phyloP scores from a whole-genome alignment of 331 rosid genomes.

The Acacia concinna region DNA sequence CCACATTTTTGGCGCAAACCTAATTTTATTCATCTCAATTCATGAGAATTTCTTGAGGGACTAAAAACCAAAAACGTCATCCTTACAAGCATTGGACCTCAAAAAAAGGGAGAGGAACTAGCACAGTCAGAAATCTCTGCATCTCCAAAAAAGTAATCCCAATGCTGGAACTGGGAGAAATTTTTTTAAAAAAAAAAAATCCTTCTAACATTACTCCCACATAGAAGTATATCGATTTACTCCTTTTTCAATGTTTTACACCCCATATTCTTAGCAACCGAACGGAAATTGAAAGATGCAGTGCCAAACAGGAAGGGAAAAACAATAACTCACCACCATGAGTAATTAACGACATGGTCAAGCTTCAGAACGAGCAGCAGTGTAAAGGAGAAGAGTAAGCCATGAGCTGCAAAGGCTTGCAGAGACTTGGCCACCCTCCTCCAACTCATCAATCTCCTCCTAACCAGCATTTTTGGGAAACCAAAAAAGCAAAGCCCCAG shows the following conservation, averaged over 20 bases:
- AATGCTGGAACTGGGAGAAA: neutral
- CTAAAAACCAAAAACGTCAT: neutral
- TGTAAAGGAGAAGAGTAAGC: slow-evolving; percentile 73
- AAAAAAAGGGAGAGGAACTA: slow-evolving; percentile 7
- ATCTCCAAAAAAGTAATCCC: neutral
- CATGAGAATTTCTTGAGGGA: slow-evolving; percentile 6
- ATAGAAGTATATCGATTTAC: neutral
- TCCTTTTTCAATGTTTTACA: neutral
- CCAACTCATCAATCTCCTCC: slow-evolving; percentile 79
- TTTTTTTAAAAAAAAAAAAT: neutral
- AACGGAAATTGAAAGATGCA: slow-evolving; percentile 5
- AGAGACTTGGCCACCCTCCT: slow-evolving; percentile 70
- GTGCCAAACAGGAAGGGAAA: neutral
- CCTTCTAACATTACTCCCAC: neutral
- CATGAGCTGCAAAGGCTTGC: slow-evolving; percentile 65
- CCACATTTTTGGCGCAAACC: neutral
- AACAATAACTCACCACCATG: slow-evolving; percentile 75
- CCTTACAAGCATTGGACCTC: slow-evolving; percentile 33
- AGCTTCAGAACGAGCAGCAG: slow-evolving; percentile 69
- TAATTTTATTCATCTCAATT: neutral
- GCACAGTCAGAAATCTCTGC: slow-evolving; percentile 12
- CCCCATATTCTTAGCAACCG: slow-evolving; percentile 10
- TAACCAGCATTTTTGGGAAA: slow-evolving; percentile 50
- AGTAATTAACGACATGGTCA: slow-evolving; percentile 40
- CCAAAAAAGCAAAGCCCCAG: slow-evolving; percentile 17